phyloP scores from a whole-genome alignment of 352 stramenopile genomes.

The Phytophthora boehmeriae region DNA sequence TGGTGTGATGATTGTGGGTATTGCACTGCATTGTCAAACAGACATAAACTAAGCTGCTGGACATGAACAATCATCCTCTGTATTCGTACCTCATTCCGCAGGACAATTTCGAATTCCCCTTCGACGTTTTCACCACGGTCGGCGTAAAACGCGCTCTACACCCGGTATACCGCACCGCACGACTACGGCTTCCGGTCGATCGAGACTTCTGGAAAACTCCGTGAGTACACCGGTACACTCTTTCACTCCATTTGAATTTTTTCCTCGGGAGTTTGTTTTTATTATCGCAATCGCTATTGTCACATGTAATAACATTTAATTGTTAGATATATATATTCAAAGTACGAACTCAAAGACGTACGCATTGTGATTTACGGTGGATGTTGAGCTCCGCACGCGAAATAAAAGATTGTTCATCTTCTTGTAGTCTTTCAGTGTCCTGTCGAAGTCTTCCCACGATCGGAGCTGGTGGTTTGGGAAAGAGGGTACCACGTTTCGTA shows the following conservation, averaged over 20 bases:
- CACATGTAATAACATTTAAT: too few relatives aligned
- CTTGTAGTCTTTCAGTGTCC: not conserved
- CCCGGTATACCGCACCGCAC: constrained; percentile 2
- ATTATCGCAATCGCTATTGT: too few relatives aligned
- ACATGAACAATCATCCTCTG: not conserved
- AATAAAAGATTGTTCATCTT: constrained; percentile 2
- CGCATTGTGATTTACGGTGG: not conserved
- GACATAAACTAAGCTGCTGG: not conserved
- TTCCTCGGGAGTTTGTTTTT: too few relatives aligned
- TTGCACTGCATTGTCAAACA: not conserved
- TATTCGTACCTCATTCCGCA: constrained; percentile 7
- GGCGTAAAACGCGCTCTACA: constrained; percentile 8
- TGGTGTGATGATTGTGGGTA: constrained; percentile 8
- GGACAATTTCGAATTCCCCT: not conserved
- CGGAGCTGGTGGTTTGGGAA: not conserved
- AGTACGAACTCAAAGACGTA: not conserved
- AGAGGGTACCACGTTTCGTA: not conserved
- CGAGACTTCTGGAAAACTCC: constrained; percentile 9
- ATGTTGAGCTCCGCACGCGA: not conserved
- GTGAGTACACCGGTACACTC: constrained; percentile 14
- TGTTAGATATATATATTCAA: not conserved
- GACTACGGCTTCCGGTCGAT: constrained; percentile 9
- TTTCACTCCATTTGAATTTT: constrained; percentile 5
- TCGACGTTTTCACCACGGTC: not conserved
- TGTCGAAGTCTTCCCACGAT: not conserved